A percentile compares a stretch with the other conserved stretches of the same genome.
phyloP scores from a whole-genome alignment of 1,139 yeast species.

The Lodderomyces margitis region DNA sequence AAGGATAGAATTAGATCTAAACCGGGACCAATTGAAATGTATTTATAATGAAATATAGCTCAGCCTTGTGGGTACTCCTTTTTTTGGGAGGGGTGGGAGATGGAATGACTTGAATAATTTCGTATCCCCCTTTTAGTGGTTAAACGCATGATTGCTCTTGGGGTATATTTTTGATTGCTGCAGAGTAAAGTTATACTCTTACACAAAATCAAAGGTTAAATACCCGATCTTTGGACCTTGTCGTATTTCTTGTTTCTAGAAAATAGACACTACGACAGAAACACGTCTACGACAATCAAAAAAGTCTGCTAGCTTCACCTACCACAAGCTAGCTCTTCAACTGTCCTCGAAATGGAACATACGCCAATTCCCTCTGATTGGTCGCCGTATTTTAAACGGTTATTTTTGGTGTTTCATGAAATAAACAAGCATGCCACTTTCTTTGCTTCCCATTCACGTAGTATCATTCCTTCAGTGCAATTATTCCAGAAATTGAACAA shows the following conservation, averaged over 20 bases:
- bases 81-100: too few species aligned
- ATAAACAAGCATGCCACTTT: slow-evolving; percentile 46
- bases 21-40: neutral
- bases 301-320: neutral
- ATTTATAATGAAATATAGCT: neutral
- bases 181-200: too few species aligned
- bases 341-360: neutral
- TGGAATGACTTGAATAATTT: too few species aligned
- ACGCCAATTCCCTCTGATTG: slow-evolving; percentile 9
- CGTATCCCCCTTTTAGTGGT: too few species aligned
- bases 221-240: too few species aligned
- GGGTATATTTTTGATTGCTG: neutral
- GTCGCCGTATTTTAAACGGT: slow-evolving; percentile 17
- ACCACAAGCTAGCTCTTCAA: too few species aligned
- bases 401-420: slow-evolving; percentile 25
- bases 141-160: neutral
- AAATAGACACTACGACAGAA: too few species aligned
- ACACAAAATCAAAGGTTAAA: too few species aligned
- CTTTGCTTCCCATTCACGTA: slow-evolving; percentile 40
- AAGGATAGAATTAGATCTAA: neutral
- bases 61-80: neutral
- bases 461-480: slow-evolving; percentile 40
- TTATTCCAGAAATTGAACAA: slow-evolving; percentile 32
- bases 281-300: neutral
- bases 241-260: too few species aligned